Evolutionary conservation across 1,284 basidiomycete species (phyloP).

Genomic region (Fomitopsis schrenkii): DNA sequence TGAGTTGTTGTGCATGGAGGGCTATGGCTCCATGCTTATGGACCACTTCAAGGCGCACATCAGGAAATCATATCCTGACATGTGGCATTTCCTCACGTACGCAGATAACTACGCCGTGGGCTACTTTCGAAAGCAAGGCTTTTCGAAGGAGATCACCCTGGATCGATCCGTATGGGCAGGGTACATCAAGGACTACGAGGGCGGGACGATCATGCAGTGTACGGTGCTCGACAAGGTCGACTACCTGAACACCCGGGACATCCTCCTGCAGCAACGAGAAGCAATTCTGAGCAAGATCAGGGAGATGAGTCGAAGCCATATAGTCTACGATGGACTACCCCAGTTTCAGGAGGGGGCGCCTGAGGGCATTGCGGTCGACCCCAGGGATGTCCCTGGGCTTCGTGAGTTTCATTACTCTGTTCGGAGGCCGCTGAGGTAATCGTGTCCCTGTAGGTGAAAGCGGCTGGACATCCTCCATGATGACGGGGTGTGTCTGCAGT

Average conservation of each 20-base stretch:
- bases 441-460: slow-evolving; percentile 61
- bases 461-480: slow-evolving; percentile 91
- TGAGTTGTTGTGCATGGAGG: slow-evolving; percentile 43
- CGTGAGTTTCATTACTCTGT: slow-evolving; percentile 40
- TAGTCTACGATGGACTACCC: slow-evolving; percentile 81
- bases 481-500: slow-evolving; percentile 58
- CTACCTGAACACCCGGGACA: slow-evolving; percentile 82
- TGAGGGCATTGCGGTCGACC: slow-evolving; percentile 50
- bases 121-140: slow-evolving; percentile 99
- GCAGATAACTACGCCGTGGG: slow-evolving; percentile 99
- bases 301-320: slow-evolving; percentile 82
- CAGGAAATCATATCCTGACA: slow-evolving; percentile 70
- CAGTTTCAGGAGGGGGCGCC: slow-evolving; percentile 65
- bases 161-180: slow-evolving; percentile 94
- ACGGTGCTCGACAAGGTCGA: slow-evolving; percentile 90
- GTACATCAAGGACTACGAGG: slow-evolving; percentile 99
- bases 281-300: slow-evolving; percentile 89
- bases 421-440: slow-evolving; percentile 5
- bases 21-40: slow-evolving; percentile 98
- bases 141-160: slow-evolving; percentile 95
- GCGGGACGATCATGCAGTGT: slow-evolving; percentile 99
- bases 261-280: slow-evolving; percentile 83
- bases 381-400: slow-evolving; percentile 81
- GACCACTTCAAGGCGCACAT: slow-evolving; percentile 98
- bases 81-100: slow-evolving; percentile 96